Conservation (phyloP, 495 filamentous ascomycete genomes). For the Tuber indicum region DNA sequence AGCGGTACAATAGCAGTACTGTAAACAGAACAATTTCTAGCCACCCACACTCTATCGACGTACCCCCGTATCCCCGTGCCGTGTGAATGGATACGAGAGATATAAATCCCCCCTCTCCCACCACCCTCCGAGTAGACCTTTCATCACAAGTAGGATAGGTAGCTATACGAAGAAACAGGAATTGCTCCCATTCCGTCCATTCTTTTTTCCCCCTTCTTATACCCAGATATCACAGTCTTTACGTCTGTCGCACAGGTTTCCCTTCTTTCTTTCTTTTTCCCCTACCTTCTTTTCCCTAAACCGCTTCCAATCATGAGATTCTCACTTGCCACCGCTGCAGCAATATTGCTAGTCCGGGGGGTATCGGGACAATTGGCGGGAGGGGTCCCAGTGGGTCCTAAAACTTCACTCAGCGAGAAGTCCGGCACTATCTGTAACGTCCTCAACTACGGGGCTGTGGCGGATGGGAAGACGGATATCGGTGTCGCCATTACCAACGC, state of each 20-base stretch:
- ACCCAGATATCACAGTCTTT: not conserved
- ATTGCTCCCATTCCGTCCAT: not conserved
- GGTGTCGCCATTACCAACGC: conserved; percentile 48
- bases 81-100: not conserved
- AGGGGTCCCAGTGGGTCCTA: conserved; percentile 42
- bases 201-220: not conserved
- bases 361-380: conserved; percentile 17
- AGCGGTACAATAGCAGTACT: too few relatives aligned
- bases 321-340: not conserved
- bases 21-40: too few relatives aligned
- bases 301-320: conserved; percentile 3
- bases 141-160: not conserved
- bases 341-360: not conserved
- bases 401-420: conserved; percentile 40
- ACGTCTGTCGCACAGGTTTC: not conserved
- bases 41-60: too few relatives aligned
- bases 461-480: conserved; percentile 49
- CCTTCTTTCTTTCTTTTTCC: conserved; percentile 6
- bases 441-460: conserved; percentile 50
- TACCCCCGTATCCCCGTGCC: not conserved
- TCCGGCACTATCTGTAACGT: conserved; percentile 45
- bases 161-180: not conserved
- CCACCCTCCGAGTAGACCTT: not conserved
- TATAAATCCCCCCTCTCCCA: not conserved
- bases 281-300: not conserved